Base-by-base conservation (phyloP, 1,139 yeast genomes). In the Suzukiozyma palmioleophila region DNA sequence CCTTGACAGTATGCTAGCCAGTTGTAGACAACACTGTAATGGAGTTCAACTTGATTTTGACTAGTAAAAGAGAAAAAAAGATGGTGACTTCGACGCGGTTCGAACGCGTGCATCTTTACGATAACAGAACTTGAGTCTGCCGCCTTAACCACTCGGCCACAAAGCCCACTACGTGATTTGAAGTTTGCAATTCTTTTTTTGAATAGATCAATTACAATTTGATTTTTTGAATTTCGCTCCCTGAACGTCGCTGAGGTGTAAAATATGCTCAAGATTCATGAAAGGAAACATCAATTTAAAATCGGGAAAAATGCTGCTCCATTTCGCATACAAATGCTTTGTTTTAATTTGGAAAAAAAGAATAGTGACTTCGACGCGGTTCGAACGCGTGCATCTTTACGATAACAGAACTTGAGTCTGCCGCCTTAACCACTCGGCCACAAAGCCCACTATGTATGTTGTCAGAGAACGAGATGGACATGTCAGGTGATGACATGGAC, bases 131-230 rank as follows among this genome's bases (percentile, higher is more conserved):
- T 57, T 57, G 61, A 57, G 61, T 57, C 61, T 57, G 52, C 59
- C 62, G 62, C 61, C 62, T 57, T 57, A 57, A 57, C 62, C 62
- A 54, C 61, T 56, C 60, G 60, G 60, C 60, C 60, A 56, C 47
- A 52, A 56, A 53, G 56, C 60, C 60, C 18, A 25, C 41, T 39
- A 28, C n/a, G 16, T 3, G 10, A 10, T 8, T 10, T 12, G 31
- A 28, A 13, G 10, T 26, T 25, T 24, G 25, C 15, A 29, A 13
- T 5, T 28, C 15, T 24, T 34, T 18, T 7, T 18, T 4, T 18
- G 22, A 5, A 4, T 18, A 18, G 22, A n/a, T n/a, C n/a, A n/a
- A n/a, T n/a, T n/a, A n/a, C n/a, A n/a, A n/a, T n/a, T n/a, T n/a
- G n/a, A n/a, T n/a, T n/a, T n/a, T n/a, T n/a, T n/a, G n/a, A n/a